phyloP scores from a whole-genome alignment of 2,329 filamentous ascomycete species.

The Colletotrichum gloeosporioides region DNA sequence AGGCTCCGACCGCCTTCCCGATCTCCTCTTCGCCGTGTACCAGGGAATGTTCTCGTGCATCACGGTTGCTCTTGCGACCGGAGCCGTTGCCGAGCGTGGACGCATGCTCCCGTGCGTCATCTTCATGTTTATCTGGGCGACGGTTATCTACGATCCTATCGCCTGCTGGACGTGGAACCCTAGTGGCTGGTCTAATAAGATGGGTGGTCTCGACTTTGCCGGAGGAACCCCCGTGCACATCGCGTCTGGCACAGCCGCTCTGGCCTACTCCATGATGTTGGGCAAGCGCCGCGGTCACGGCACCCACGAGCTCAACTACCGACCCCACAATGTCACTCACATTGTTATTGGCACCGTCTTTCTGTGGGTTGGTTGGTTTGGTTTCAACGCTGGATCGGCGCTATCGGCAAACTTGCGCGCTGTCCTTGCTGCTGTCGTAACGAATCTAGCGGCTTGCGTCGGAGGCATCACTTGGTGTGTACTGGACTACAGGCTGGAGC shows the following conservation, averaged over 20 bases:
- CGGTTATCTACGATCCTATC: constrained; percentile 88
- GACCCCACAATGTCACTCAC: constrained; percentile 91
- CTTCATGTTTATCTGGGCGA: constrained; percentile 94
- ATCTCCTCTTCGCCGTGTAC: constrained; percentile 85
- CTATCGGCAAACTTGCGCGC: constrained; percentile 82
- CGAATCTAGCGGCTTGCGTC: constrained; percentile 82
- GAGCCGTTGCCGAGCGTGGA: constrained; percentile 85
- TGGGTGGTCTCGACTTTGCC: constrained; percentile 88
- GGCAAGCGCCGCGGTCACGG: constrained; percentile 85
- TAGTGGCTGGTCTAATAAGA: constrained; percentile 76
- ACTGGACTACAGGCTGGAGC: constrained; percentile 85
- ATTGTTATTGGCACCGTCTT: constrained; percentile 93
- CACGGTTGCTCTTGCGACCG: constrained; percentile 84
- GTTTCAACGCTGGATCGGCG: constrained; percentile 89
- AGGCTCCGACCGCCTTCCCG: constrained; percentile 75
- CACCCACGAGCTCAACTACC: constrained; percentile 88
- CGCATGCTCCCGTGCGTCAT: constrained; percentile 87
- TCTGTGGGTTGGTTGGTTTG: constrained; percentile 95
- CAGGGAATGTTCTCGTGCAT: constrained; percentile 89
- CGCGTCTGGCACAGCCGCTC: constrained; percentile 78
- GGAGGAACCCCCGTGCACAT: constrained; percentile 93
- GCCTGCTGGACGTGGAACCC: constrained; percentile 96
- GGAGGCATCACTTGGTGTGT: constrained; percentile 91
- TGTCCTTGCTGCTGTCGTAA: constrained; percentile 85
- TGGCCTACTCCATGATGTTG: constrained; percentile 91